These are phyloP conservation scores for Paraleonurus japonicus DNA, from an alignment of 257 asterid species.

Conservation along the genomic window DNA sequence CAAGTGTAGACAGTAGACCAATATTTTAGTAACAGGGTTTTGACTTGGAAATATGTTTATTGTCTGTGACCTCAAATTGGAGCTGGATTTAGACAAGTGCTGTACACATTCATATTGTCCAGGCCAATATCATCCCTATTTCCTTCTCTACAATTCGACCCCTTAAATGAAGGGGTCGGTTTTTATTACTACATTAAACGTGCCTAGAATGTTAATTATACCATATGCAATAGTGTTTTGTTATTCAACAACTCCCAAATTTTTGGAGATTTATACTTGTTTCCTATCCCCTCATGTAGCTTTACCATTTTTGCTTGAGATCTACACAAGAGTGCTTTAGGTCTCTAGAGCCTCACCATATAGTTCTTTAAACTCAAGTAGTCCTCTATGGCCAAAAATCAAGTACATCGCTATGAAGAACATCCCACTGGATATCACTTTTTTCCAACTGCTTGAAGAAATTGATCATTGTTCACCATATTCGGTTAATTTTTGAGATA, in stretches of 20 bases:
- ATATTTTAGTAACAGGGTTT: neutral
- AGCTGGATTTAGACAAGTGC: neutral
- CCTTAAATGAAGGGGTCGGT: neutral
- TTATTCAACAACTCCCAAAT: neutral
- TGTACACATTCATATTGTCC: neutral
- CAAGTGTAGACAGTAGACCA: neutral
- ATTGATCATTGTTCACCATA: neutral
- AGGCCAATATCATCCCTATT: neutral
- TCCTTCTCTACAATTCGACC: neutral
- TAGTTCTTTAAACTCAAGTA: neutral
- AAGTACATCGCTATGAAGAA: neutral
- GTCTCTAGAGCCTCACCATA: neutral
- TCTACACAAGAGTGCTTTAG: conserved; percentile 3
- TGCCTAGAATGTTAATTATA: neutral
- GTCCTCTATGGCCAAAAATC: neutral
- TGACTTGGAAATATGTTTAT: neutral
- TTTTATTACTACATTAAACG: neutral
- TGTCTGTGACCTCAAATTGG: neutral
- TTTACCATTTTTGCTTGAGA: neutral
- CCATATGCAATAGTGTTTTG: neutral
- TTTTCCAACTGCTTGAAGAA: neutral
- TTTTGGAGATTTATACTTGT: neutral
- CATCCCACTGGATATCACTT: neutral
- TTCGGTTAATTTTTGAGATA: no score
- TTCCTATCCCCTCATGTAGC: neutral